These are phyloP conservation scores for Aspergillus wentii DNA, from an alignment of 495 filamentous ascomycete genomes.

Conservation along the genomic window DNA sequence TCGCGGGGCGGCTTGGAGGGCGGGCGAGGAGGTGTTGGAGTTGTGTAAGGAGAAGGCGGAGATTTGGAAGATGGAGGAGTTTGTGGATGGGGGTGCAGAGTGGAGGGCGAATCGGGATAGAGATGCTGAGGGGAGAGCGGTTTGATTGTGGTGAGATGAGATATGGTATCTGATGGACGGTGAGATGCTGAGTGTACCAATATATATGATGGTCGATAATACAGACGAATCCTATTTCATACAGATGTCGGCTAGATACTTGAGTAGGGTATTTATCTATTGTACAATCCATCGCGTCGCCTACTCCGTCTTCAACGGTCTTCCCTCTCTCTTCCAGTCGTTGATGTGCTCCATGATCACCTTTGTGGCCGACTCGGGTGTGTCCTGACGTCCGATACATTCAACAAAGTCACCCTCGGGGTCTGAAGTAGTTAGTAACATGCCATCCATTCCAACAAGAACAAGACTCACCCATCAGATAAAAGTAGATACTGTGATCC, in stretches of 20 bases:
- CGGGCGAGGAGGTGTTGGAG: constrained; percentile 87
- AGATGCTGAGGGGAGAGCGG: constrained; percentile 37
- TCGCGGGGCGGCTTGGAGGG: constrained; percentile 82
- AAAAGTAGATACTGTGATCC: constrained; percentile 99
- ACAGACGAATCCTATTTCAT: too few species aligned
- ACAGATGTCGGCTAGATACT: too few species aligned
- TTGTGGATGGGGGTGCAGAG: constrained; percentile 71
- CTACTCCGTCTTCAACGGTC: constrained; percentile 37
- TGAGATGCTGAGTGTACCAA: too few species aligned
- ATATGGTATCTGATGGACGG: constrained; percentile 6
- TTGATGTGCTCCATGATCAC: constrained; percentile 83
- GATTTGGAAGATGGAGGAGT: constrained; percentile 95
- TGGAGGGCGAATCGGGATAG: constrained; percentile 93
- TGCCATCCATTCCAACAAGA: constrained; percentile 2
- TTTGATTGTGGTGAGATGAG: constrained; percentile 1
- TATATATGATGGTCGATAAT: too few species aligned
- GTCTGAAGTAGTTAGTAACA: constrained; percentile 44
- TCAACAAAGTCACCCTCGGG: constrained; percentile 98
- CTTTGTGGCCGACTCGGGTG: constrained; percentile 76
- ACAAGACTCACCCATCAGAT: constrained; percentile 66
- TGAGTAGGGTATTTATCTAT: constrained; percentile 32
- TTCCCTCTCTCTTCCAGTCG: constrained; percentile 71
- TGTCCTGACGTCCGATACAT: constrained; percentile 91
- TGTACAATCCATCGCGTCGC: constrained; percentile 19
- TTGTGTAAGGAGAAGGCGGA: constrained; percentile 78